Percentiles rank a stretch among this genome's conserved stretches.
Evolutionary conservation across 805 yeast genomes (phyloP).

Genomic region (Saturnispora mendoncae): DNA sequence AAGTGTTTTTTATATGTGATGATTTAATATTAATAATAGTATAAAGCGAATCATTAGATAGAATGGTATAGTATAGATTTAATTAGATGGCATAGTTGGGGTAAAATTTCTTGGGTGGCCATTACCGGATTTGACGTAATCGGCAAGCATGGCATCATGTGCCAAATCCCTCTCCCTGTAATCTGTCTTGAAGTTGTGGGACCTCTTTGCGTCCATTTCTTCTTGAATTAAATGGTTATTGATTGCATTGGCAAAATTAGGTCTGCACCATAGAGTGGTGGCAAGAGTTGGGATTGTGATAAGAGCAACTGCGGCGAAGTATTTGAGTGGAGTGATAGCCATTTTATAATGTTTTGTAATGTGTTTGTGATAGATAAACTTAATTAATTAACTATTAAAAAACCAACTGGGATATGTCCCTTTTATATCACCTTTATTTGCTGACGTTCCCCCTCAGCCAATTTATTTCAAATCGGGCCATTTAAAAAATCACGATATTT

Average conservation of each 20-base stretch:
- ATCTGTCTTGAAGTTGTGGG: conserved; percentile 24
- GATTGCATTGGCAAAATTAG: conserved; percentile 30
- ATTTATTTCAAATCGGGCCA: too few relatives aligned
- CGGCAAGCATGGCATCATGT: conserved; percentile 22
- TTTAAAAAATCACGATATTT: too few relatives aligned
- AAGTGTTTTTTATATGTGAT: not conserved
- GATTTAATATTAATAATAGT: not conserved
- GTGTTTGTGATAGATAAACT: not conserved
- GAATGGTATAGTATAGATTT: conserved; percentile 1
- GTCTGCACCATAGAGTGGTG: conserved; percentile 24
- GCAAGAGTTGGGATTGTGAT: conserved; percentile 25
- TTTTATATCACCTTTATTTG: too few relatives aligned
- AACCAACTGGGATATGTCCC: too few relatives aligned
- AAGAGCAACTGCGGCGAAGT: conserved; percentile 23
- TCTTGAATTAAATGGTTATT: conserved; percentile 28
- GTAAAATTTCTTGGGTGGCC: conserved; percentile 26
- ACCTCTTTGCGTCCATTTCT: conserved; percentile 22
- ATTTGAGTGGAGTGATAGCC: conserved; percentile 24
- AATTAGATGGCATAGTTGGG: conserved; percentile 7
- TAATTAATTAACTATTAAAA: not conserved
- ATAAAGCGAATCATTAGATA: not conserved
- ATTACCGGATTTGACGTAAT: conserved; percentile 22
- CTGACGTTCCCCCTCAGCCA: too few relatives aligned
- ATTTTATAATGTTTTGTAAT: conserved; percentile 1
- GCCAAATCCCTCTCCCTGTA: conserved; percentile 17